phyloP scores from a whole-genome alignment of 1,284 basidiomycete species.

The Ceratobasidium sp. region DNA sequence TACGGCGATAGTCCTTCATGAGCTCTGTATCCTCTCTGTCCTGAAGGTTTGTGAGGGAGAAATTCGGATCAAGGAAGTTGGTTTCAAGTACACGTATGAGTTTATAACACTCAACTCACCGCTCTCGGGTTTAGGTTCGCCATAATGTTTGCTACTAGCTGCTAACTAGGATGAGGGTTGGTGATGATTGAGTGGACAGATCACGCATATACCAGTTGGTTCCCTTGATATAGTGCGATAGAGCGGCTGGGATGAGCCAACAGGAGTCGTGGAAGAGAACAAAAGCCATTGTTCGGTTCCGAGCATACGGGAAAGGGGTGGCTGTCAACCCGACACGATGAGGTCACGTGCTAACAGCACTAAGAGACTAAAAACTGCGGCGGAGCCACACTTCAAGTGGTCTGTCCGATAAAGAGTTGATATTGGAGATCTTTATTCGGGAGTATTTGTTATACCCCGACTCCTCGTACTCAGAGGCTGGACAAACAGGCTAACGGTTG shows the following conservation, averaged over 20 bases:
- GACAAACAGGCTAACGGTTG: too few relatives aligned
- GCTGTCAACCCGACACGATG: conserved; percentile 26
- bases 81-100: conserved; percentile 1
- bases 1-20: conserved; percentile 35
- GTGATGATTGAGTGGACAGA: conserved; percentile 5
- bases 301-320: conserved; percentile 28
- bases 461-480: background rate
- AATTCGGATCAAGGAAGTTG: background rate
- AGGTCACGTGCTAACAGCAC: conserved; percentile 20
- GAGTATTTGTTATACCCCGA: background rate
- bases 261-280: conserved; percentile 32
- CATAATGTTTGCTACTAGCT: background rate
- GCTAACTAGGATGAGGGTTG: conserved; percentile 25
- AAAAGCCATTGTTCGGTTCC: conserved; percentile 34
- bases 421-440: background rate
- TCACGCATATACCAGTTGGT: conserved; percentile 37
- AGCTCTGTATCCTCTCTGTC: background rate
- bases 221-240: conserved; percentile 28
- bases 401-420: background rate
- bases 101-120: too few relatives aligned
- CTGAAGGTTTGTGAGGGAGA: background rate
- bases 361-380: conserved; percentile 12
- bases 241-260: conserved; percentile 24
- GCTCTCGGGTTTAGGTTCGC: conserved; percentile 6
- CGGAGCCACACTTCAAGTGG: background rate